Conservation (phyloP, 2,329 filamentous ascomycete species). For the Colletotrichum australisinense region DNA sequence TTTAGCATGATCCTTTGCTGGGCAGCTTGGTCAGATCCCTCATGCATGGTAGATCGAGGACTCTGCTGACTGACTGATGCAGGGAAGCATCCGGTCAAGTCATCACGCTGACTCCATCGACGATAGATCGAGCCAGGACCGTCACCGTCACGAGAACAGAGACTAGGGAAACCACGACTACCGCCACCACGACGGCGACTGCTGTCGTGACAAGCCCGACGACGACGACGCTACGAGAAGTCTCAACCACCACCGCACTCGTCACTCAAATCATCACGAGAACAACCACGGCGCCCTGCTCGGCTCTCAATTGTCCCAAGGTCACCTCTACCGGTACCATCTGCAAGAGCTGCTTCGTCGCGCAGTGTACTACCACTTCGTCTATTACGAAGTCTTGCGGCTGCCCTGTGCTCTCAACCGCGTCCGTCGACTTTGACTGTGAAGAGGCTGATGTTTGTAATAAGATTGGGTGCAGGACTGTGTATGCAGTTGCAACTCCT, state of each 20-base stretch:
- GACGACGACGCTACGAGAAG: slow-evolving; percentile 16
- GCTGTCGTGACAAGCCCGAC: background rate
- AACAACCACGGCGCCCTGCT: slow-evolving; percentile 17
- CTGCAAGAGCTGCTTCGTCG: slow-evolving; percentile 47
- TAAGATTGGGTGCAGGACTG: slow-evolving; percentile 26
- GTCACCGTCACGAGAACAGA: slow-evolving; percentile 2
- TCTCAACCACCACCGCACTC: background rate
- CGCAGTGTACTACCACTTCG: slow-evolving; percentile 42
- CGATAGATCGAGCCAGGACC: slow-evolving; percentile 10
- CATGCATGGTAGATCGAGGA: no score
- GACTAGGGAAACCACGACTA: background rate
- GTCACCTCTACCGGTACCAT: slow-evolving; percentile 44
- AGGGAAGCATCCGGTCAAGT: slow-evolving; percentile 13
- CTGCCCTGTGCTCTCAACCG: slow-evolving; percentile 46
- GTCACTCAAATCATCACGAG: slow-evolving; percentile 1
- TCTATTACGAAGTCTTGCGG: slow-evolving; percentile 46
- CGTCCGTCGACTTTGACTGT: slow-evolving; percentile 44
- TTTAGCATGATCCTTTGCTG: background rate
- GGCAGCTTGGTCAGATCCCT: background rate
- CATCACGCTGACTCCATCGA: slow-evolving; percentile 22
- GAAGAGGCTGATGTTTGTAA: slow-evolving; percentile 29
- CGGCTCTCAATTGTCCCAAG: slow-evolving; percentile 43
- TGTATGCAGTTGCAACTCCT: slow-evolving; percentile 27
- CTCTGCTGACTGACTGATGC: background rate
- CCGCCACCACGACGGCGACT: background rate